Conservation (phyloP, 306 rosid genomes). For the Acacia confusa region DNA sequence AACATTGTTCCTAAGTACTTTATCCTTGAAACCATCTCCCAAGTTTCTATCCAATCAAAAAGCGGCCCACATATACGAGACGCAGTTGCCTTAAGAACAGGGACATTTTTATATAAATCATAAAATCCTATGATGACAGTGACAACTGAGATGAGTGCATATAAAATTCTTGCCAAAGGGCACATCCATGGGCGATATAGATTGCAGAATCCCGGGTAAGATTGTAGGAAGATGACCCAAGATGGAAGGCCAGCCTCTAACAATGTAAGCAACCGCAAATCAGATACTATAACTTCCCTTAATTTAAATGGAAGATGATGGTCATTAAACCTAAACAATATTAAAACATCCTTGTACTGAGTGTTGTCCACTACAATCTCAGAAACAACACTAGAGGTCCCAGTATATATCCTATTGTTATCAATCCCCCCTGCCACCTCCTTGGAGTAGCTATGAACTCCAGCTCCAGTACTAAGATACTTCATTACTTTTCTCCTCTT, state of each 20-base stretch:
- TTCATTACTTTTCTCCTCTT: slow-evolving; percentile 73
- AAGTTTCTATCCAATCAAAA: slow-evolving; percentile 95
- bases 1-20: slow-evolving; percentile 97
- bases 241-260: slow-evolving; percentile 98
- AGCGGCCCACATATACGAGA: slow-evolving; percentile 94
- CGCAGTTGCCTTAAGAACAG: slow-evolving; percentile 93
- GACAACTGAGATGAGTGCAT: slow-evolving; percentile 75
- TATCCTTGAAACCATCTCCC: slow-evolving; percentile 97
- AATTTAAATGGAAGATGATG: slow-evolving; percentile 82
- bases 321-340: slow-evolving; percentile 81
- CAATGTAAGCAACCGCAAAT: slow-evolving; percentile 86
- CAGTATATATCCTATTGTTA: slow-evolving; percentile 32
- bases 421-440: slow-evolving; percentile 32
- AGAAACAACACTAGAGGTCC: slow-evolving; percentile 37
- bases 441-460: slow-evolving; percentile 41
- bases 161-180: slow-evolving; percentile 81
- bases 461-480: slow-evolving; percentile 36
- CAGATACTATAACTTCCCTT: slow-evolving; percentile 68
- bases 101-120: slow-evolving; percentile 96
- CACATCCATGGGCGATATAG: slow-evolving; percentile 99
- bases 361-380: slow-evolving; percentile 58
- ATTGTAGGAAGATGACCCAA: slow-evolving; percentile 96
- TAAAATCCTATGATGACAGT: slow-evolving; percentile 96
- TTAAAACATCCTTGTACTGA: slow-evolving; percentile 71
- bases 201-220: slow-evolving; percentile 90